These are phyloP conservation scores for Aspergillus oerlinghausenensis DNA, from an alignment of 2,329 filamentous ascomycete genomes.

Conservation along the genomic window DNA sequence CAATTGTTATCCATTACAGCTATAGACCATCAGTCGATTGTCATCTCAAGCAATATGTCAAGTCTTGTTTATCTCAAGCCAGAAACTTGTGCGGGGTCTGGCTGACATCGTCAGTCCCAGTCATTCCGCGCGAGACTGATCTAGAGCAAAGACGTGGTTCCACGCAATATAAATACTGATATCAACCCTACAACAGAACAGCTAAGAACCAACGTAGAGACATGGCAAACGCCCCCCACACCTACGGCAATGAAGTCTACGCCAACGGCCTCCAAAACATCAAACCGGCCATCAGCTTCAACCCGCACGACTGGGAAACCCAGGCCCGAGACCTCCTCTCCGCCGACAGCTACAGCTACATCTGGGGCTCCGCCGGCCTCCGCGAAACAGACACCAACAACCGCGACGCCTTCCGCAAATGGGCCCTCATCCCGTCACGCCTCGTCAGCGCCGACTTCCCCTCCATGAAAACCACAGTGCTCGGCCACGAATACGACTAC, in stretches of 20 bases:
- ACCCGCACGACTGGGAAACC: conserved; percentile 51
- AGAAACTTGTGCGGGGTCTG: too few relatives aligned
- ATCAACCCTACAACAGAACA: too few relatives aligned
- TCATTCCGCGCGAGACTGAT: too few relatives aligned
- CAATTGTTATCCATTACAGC: conserved; percentile 3
- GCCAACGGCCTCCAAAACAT: conserved; percentile 43
- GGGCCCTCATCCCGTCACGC: conserved; percentile 23
- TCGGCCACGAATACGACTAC: conserved; percentile 44
- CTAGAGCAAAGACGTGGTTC: too few relatives aligned
- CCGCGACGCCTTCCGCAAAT: conserved; percentile 25
- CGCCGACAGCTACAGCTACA: conserved; percentile 53
- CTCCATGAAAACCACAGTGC: conserved; percentile 48
- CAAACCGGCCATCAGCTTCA: conserved; percentile 51
- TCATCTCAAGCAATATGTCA: too few relatives aligned
- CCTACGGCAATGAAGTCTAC: conserved; percentile 43
- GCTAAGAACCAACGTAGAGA: background rate
- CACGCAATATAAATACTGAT: too few relatives aligned
- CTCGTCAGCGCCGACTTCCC: conserved; percentile 34
- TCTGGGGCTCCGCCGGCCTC: conserved; percentile 51
- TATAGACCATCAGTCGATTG: too few relatives aligned
- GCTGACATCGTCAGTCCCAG: too few relatives aligned
- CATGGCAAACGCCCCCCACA: conserved; percentile 5
- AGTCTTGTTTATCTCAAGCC: too few relatives aligned
- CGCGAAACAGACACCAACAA: conserved; percentile 27
- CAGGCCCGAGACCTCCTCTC: conserved; percentile 48